Base-by-base conservation (phyloP, 148 eudicot species). In the Amaranthus hypochondriacus region DNA sequence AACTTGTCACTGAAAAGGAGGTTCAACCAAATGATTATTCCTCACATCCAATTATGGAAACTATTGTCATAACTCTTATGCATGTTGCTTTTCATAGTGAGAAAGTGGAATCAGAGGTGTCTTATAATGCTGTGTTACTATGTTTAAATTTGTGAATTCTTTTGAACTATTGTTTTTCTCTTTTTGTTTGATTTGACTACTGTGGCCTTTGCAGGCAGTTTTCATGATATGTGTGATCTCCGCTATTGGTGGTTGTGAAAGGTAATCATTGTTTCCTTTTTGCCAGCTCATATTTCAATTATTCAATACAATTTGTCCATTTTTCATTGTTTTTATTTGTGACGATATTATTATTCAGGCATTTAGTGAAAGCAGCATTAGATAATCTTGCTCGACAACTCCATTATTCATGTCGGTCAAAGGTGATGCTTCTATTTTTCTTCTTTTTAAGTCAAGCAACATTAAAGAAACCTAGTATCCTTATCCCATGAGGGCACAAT, bases 31-130 rank as follows among this genome's bases (percentile, higher is more conserved):
- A 82, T 81, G 79, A 81, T 79, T 87, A 87, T 82, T 85, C 86
- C 51, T 88, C 92, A 70, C 83, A 75, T 66, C 90, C 90, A 59
- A 74, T 73, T 48, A 77, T 90, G 87, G 98, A 94, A 80, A 92
- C 97, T 28, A 75, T 87, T 62, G 76, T 94, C 14, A 70, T 90
- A 69, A 94, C 98, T 60, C 93, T 94, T 64, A 80, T 81, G 90
- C 97, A 94, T 82, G 82, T 92, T 68, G 98, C 90, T 47, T 84
- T 83, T 69, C 80, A 84, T 70, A 94, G 98, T 75, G 98, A 94
- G 71, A 86, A 86, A 78, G 85, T 94, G 59, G 98, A 94, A 83
- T 86, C 92, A 71, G 87, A 92, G 98, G 98, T 94, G 83, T 69
- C 43, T 81, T 62, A 49, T 76, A 55, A 14, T 52, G 79, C 69